Evolutionary conservation across 140 eudicot species (phyloP), one percentile per base, ranked within the genome.

Genomic region (Ambrosia hybrid): DNA sequence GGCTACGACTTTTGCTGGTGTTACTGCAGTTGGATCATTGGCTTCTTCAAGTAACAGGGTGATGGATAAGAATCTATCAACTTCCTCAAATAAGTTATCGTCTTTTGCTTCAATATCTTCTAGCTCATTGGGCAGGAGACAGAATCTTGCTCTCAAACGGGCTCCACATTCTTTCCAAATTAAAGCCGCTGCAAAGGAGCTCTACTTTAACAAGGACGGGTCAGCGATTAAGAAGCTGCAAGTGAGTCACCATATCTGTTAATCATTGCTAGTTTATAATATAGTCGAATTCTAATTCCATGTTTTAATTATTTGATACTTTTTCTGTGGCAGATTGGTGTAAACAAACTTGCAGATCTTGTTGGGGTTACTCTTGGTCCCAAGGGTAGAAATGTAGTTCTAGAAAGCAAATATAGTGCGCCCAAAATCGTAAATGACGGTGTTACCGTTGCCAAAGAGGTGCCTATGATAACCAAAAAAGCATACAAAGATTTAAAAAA

Each of bases 291-390:
- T 15, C 11, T 14, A 38, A 30, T 45, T n/a, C 12, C 11, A 36
- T 55, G 0, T 69, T 39, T 53, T 60, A 36, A 70, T 48, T 4
- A 6, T 17, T 53, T 8, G 9, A 17, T 55, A 4, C 9, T 45
- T 16, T 39, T 66, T 75, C 26, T 51, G 48, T 67, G 21, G 10
- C 84, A 91, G 96, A 81, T 6, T 88, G 97, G 97, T 65, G 97
- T 91, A 52, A 88, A 91, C 87, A 91, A 88, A 74, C 96, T 88
- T 69, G 96, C 97, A 4, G 96, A 91, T 81, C 78, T 91, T 43
- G 96, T 91, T 70, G 97, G 97, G 30, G 96, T 91, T 51, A 88
- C 97, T 78, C 97, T 91, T 57, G 96, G 97, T 33, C 97, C 97
- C 48, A 91, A 91, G 70, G 97, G 93, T 5, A 82, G 96, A 74